Base-by-base conservation (phyloP, 495 filamentous ascomycete genomes). In the Xylaria longipes region DNA sequence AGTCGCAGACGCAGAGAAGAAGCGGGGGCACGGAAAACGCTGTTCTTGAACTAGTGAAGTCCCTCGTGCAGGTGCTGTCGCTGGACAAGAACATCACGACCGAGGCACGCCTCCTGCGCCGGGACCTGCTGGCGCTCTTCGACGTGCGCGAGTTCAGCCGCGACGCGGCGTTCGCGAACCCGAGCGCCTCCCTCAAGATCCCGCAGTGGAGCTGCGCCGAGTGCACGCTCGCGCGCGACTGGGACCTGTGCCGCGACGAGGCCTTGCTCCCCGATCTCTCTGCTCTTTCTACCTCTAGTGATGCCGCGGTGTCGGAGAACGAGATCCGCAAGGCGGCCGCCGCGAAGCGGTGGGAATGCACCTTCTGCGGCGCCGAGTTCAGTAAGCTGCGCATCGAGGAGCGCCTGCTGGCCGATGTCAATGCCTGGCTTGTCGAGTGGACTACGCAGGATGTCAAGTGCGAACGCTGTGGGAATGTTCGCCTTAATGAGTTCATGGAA, bases 181-280 rank as follows among this genome's bases (percentile, higher is more conserved):
- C 96, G 0, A 93, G 90, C 71, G 89, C 90, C 61, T 90, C 85
- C 46, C 83, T 97, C 17, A 89, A 87, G 69, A 82, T 99, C 15
- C 77, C 87, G 3, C 92, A 95, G 77, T 83, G 97, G 56, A 90
- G 92, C 68, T 98, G 97, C 81, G 89, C 91, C 56, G 91, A 91
- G 73, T 98, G 97, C 81, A 96, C 94, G 70, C 86, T 95, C 82
- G 87, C 92, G 20, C 90, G 94, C 25, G 95, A 98, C 77, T 85
- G 98, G 50, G 97, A 99, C 76, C 86, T 99, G 20, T 99, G 96
- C 79, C 91, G 96, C n/a, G 95, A 98, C 74, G 93, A 93, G 75
- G 91, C 93, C 66, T 79, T 97, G 5, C 84, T 97, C 48, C 89
- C 91, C 0, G 87, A 88, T 35, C 67, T 83, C 8, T 65, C 78